Evolutionary conservation across 129 eudicot species (phyloP).

Genomic region (Chrysanthemum makinoi): DNA sequence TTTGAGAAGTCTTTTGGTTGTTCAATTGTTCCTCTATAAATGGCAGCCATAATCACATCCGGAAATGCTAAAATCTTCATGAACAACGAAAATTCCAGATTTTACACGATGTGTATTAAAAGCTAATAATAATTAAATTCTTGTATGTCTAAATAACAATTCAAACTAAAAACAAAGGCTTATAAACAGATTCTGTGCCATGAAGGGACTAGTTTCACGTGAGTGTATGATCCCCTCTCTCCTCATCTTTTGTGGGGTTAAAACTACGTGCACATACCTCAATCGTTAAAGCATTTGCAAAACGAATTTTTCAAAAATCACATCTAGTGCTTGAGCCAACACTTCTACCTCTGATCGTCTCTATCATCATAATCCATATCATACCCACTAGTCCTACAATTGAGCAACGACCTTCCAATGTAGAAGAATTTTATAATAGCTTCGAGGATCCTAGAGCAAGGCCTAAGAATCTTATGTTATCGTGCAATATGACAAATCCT

Average conservation of each 20-base stretch:
- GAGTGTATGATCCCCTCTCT: too few relatives aligned
- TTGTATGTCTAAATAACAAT: too few relatives aligned
- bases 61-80: neutral
- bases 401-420: neutral
- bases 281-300: neutral
- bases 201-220: neutral
- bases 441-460: too few relatives aligned
- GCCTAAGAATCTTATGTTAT: too few relatives aligned
- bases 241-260: too few relatives aligned
- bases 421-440: too few relatives aligned
- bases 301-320: neutral
- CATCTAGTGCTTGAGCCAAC: neutral
- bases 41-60: too few relatives aligned
- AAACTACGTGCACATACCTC: neutral
- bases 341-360: neutral
- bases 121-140: too few relatives aligned
- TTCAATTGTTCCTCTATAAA: too few relatives aligned
- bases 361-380: neutral
- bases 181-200: neutral
- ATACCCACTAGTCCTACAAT: neutral
- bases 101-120: neutral
- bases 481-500: too few relatives aligned
- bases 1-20: too few relatives aligned
- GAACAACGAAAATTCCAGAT: neutral
- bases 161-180: neutral